Conservation (phyloP, 805 yeast species). For the Hanseniaspora singularis region DNA sequence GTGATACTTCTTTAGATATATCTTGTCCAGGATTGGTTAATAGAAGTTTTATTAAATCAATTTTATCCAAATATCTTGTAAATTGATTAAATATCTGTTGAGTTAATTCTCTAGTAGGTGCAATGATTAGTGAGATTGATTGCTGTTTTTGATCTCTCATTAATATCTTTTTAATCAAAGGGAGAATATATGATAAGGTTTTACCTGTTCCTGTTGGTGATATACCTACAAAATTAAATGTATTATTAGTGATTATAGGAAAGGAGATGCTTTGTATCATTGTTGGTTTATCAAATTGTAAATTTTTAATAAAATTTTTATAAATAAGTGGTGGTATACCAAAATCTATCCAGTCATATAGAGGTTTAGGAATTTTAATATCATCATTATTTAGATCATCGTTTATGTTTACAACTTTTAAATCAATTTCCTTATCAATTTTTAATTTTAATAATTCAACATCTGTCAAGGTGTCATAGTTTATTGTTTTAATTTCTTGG, state of each 20-base stretch:
- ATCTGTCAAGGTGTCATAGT: neutral
- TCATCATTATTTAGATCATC: neutral
- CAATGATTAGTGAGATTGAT: conserved; percentile 66
- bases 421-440: conserved; percentile 5
- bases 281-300: conserved; percentile 55
- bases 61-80: conserved; percentile 38
- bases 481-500: neutral
- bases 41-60: neutral
- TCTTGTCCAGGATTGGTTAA: conserved; percentile 35
- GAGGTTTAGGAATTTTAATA: conserved; percentile 2
- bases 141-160: conserved; percentile 42
- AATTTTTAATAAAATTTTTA: conserved; percentile 27
- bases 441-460: neutral
- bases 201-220: conserved; percentile 97
- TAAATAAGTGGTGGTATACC: conserved; percentile 9
- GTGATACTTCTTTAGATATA: conserved; percentile 69
- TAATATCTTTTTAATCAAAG: conserved; percentile 70
- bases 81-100: conserved; percentile 67
- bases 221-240: conserved; percentile 80
- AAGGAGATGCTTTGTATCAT: conserved; percentile 84
- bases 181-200: conserved; percentile 76
- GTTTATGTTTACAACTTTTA: neutral
- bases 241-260: conserved; percentile 57
- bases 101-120: conserved; percentile 91
- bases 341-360: conserved; percentile 8